Evolutionary conservation across 768 basidiomycete genomes (phyloP), one percentile per base, ranked within the genome.

Genomic region (Tulasnella sp.): DNA sequence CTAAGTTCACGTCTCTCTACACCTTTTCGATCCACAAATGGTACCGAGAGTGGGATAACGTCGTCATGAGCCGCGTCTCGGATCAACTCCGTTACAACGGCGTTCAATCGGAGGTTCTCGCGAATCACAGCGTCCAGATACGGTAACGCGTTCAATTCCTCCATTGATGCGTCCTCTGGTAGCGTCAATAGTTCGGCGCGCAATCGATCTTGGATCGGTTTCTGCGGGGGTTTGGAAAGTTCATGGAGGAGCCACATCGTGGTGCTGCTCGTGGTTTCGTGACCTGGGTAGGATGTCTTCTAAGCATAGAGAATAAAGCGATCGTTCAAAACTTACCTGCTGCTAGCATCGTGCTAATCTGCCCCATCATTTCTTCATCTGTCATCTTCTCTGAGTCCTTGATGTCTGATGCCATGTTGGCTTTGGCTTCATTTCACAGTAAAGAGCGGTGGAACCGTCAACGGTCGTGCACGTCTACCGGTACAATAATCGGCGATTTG

Each of bases 351-450:
- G 82, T 83, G 0, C 79, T 79, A 0, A 82, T 76, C 74, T 83
- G 79, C 4, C 73, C 73, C 1, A 84, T 61, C 15, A 87, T 80
- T 61, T 86, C 85, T 27, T 75, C 75, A 58, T 87, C 85, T 0
- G 76, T 76, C 70, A 87, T 70, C 38, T 72, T 72, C 66, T 84
- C 82, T 47, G 64, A 71, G 4, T 77, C 77, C 0, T 78, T 77
- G 3, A 83, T 64, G 65, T 86, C 81, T 0, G 76, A 77, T 0
- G 80, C 77, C 71, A 82, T 77, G 66, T 86, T 87, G 3, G 84
- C 84, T 60, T 75, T 75, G 44, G 86, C 65, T 66, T 17, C 15
- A 42, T 15, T 23, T 15, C 32, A 32, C 15, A 24, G 11, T 45
- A 34, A n/a, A 10, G 84, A 0, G 76, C 76, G 69, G 86, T 10